Base-by-base conservation (phyloP, 2,329 filamentous ascomycete species). In the Calonectria honghensis region DNA sequence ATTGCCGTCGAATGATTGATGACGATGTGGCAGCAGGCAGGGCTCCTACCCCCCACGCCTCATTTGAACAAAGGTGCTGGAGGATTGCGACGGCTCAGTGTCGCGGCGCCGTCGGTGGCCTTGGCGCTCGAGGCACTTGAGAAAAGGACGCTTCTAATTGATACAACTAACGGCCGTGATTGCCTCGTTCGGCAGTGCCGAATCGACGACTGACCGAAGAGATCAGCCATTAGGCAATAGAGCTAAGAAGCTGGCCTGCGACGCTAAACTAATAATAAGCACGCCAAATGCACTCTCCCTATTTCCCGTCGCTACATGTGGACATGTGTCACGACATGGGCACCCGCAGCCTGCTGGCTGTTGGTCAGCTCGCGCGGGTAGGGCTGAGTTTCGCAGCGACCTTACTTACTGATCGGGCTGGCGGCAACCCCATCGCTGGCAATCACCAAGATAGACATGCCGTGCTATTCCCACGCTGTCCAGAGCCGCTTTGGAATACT, bases 301-400 rank as follows among this genome's bases (percentile, higher is more conserved):
- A 27, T 61, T 61, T 70, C 61, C 32, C 59, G 72, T 57, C 41
- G 41, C 50, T 45, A 35, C 51, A 57, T 70, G 51, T 73, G 67
- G 67, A 61, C 65, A 65, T 70, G 51, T 73, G 72, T 63, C 51
- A 67, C 72, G 39, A 41, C 67, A 67, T 70, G 24, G 67, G 72
- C 61, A 67, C 59, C 57, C 71, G 61, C 71, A 59, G 24, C 32
- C 61, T 57, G 67, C 59, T 70, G 59, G 29, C 72, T 66, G 67
- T 65, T 67, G 61, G 59, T 70, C 67, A 45, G 45, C 67, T 59
- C 52, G 41, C 18, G 48, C 72, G 61, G 72, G 72, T 70, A 73
- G 72, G 71, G 67, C 72, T 73, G 72, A 70, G 59, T 31, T 39
- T 70, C 61, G 61, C 39, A 61, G 50, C 61, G 59, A 24, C 66